Percentiles rank a stretch among this genome's conserved stretches.
These are phyloP conservation scores for Colletotrichum eremochloae DNA, from an alignment of 2,329 filamentous ascomycete genomes.

Conservation along the genomic window DNA sequence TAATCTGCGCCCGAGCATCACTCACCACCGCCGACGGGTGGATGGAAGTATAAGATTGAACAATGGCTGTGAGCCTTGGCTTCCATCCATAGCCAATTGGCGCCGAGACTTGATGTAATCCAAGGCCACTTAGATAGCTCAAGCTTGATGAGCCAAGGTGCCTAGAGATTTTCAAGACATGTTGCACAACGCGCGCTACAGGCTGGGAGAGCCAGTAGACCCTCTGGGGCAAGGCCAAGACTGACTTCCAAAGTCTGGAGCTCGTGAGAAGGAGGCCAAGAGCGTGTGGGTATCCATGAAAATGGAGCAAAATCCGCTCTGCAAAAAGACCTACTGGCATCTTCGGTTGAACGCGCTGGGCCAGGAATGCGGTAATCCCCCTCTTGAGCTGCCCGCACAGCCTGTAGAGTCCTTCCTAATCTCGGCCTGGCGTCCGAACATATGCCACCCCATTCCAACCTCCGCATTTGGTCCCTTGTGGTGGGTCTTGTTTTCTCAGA, in stretches of 20 bases:
- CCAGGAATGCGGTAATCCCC: slow-evolving; percentile 34
- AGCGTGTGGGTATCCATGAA: slow-evolving; percentile 29
- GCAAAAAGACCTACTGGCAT: slow-evolving; percentile 33
- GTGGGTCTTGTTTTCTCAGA: slow-evolving; percentile 22
- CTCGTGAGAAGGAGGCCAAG: slow-evolving; percentile 30
- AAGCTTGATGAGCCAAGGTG: slow-evolving; percentile 36
- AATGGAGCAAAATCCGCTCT: slow-evolving; percentile 34
- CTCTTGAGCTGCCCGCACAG: slow-evolving; percentile 25
- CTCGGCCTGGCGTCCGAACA: slow-evolving; percentile 34
- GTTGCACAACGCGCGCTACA: slow-evolving; percentile 17
- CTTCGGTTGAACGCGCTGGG: slow-evolving; percentile 33
- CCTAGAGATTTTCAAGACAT: slow-evolving; percentile 32
- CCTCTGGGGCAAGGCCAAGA: slow-evolving; percentile 10
- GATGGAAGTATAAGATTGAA: slow-evolving; percentile 27
- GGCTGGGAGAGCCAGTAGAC: slow-evolving; percentile 3
- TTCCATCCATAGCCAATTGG: slow-evolving; percentile 17
- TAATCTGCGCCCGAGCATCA: slow-evolving; percentile 18
- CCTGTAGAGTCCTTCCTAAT: slow-evolving; percentile 38
- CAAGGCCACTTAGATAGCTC: slow-evolving; percentile 29
- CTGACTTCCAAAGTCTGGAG: slow-evolving; percentile 32
- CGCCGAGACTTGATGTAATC: slow-evolving; percentile 40
- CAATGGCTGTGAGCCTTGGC: slow-evolving; percentile 29
- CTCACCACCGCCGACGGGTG: not conserved
- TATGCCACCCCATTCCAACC: slow-evolving; percentile 34
- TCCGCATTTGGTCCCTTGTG: slow-evolving; percentile 31